A percentile compares a stretch with the other conserved stretches of the same genome.
Evolutionary conservation across 306 rosid genomes (phyloP).

Genomic region (Ammopiptanthus mongolicus): DNA sequence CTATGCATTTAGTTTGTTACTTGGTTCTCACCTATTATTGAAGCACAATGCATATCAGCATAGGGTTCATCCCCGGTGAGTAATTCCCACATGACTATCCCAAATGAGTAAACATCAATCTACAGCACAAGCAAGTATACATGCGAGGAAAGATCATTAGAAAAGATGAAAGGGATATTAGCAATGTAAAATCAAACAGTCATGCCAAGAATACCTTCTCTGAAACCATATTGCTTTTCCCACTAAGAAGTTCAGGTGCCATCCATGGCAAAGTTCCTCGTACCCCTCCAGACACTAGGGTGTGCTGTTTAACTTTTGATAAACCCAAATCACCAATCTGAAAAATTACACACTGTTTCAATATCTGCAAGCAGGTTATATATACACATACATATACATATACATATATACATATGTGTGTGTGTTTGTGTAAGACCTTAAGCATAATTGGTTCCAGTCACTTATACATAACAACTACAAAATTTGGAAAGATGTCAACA

Average conservation of each 20-base stretch:
- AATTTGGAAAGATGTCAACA: neutral
- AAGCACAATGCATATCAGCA: slow-evolving; percentile 95
- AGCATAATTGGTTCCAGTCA: neutral
- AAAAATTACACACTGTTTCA: slow-evolving; percentile 24
- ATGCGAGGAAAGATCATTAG: slow-evolving; percentile 13
- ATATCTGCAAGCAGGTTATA: slow-evolving; percentile 11
- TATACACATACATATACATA: no score
- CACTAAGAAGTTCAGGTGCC: slow-evolving; percentile 99
- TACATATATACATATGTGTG: no score
- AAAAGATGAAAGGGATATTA: slow-evolving; percentile 10
- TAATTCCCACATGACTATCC: slow-evolving; percentile 98
- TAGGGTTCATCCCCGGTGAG: slow-evolving; percentile 98
- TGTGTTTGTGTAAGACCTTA: neutral
- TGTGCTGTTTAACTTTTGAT: slow-evolving; percentile 94
- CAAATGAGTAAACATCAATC: slow-evolving; percentile 98
- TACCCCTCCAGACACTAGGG: slow-evolving; percentile 97
- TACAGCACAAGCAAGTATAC: slow-evolving; percentile 39
- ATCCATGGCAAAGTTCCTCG: slow-evolving; percentile 99
- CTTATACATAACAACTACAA: neutral
- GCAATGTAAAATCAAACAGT: neutral
- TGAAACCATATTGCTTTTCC: slow-evolving; percentile 95
- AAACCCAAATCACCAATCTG: slow-evolving; percentile 99
- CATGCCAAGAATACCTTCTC: slow-evolving; percentile 65
- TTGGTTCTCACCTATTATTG: slow-evolving; percentile 82
- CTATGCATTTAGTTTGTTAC: slow-evolving; percentile 4